These are phyloP conservation scores for Phytophthora macrochlamydospora DNA, from an alignment of 352 stramenopile species.

Conservation along the genomic window DNA sequence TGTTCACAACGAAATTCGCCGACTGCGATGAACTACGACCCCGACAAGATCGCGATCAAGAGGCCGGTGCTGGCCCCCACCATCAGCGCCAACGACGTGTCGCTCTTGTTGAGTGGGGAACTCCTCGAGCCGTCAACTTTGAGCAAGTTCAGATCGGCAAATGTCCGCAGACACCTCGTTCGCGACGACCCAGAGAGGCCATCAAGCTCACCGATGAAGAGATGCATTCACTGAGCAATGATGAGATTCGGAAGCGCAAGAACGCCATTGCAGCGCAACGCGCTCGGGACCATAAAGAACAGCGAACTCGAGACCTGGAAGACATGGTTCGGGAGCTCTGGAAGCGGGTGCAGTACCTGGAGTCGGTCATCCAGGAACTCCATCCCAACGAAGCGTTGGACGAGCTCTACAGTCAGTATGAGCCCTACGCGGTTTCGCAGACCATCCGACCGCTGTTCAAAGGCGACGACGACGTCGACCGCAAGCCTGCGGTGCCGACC, in stretches of 20 bases:
- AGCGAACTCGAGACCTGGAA: slow-evolving; percentile 62
- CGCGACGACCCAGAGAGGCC: slow-evolving; percentile 40
- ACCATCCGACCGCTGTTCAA: slow-evolving; percentile 25
- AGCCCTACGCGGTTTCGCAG: slow-evolving; percentile 40
- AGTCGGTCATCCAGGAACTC: slow-evolving; percentile 42
- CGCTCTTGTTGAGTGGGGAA: slow-evolving; percentile 24
- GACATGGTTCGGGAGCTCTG: slow-evolving; percentile 62
- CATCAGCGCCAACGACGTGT: slow-evolving; percentile 31
- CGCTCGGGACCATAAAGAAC: slow-evolving; percentile 60
- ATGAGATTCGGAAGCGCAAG: slow-evolving; percentile 71
- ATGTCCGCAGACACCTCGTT: slow-evolving; percentile 26
- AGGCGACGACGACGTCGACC: slow-evolving; percentile 4
- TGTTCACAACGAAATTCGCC: slow-evolving; percentile 24
- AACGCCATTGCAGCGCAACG: slow-evolving; percentile 69
- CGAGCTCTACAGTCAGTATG: slow-evolving; percentile 46
- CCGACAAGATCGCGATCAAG: slow-evolving; percentile 10
- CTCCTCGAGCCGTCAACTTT: slow-evolving; percentile 13
- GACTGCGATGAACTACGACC: slow-evolving; percentile 16
- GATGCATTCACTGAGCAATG: slow-evolving; percentile 42
- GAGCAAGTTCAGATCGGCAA: slow-evolving; percentile 28
- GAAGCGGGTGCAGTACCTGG: slow-evolving; percentile 63
- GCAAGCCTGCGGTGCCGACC: slow-evolving; percentile 6
- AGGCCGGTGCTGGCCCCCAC: slow-evolving; percentile 18
- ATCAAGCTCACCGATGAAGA: slow-evolving; percentile 55
- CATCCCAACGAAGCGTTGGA: slow-evolving; percentile 35